A percentile compares a stretch with the other conserved stretches of the same genome.
phyloP scores from a whole-genome alignment of 176 grass and related monocot species.

The Bonia amplexicaulis region DNA sequence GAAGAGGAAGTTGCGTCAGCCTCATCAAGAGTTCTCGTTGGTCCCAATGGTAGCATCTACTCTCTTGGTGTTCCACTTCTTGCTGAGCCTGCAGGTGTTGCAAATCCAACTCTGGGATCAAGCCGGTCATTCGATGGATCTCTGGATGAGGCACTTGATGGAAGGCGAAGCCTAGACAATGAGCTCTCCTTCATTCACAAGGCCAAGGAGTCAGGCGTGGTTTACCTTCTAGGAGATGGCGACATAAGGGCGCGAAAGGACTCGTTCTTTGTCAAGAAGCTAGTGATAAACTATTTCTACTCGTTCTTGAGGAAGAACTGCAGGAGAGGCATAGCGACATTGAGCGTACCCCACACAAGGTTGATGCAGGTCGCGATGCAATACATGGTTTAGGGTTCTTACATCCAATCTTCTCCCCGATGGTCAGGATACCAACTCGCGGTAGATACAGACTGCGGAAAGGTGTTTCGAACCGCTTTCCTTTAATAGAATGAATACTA shows the following conservation, averaged over 20 bases:
- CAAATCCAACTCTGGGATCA: slow-evolving; percentile 43
- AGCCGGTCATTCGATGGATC: slow-evolving; percentile 52
- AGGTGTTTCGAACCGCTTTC: neutral
- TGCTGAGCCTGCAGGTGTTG: slow-evolving; percentile 17
- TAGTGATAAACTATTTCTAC: slow-evolving; percentile 97
- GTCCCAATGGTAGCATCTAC: slow-evolving; percentile 62
- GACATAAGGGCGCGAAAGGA: slow-evolving; percentile 92
- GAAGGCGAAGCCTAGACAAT: slow-evolving; percentile 51
- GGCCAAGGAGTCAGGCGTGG: slow-evolving; percentile 77
- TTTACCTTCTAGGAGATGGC: slow-evolving; percentile 86
- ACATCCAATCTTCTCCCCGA: neutral
- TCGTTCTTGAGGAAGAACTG: slow-evolving; percentile 90
- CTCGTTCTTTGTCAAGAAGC: slow-evolving; percentile 87
- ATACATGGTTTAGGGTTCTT: slow-evolving; percentile 73
- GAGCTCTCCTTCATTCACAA: slow-evolving; percentile 83
- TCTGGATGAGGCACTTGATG: slow-evolving; percentile 31
- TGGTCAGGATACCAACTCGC: slow-evolving; percentile 8
- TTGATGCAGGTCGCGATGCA: slow-evolving; percentile 97
- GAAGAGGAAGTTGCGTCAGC: slow-evolving; percentile 49
- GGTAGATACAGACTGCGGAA: slow-evolving; percentile 1
- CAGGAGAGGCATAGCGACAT: slow-evolving; percentile 66
- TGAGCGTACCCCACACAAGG: slow-evolving; percentile 73
- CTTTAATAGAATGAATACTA: slow-evolving; percentile 12
- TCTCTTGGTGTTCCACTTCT: slow-evolving; percentile 68
- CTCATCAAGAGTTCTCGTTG: slow-evolving; percentile 62